phyloP scores from a whole-genome alignment of 73 alveolate genomes.

The Tetrahymena borealis region DNA sequence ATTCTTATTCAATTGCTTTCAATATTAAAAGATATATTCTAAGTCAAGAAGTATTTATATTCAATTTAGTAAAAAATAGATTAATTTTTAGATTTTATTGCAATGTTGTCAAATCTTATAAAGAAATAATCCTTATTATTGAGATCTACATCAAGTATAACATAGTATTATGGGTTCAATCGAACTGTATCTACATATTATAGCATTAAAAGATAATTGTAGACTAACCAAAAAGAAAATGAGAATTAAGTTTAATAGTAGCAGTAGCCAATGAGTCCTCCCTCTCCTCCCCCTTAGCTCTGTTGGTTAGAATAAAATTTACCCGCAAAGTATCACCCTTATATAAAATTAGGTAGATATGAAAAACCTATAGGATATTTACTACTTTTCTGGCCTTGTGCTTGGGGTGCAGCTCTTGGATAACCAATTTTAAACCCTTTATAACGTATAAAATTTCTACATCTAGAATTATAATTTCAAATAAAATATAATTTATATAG shows the following conservation, averaged over 20 bases:
- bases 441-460: constrained; percentile 1
- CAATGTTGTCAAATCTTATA: not conserved
- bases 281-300: not conserved
- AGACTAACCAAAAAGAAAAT: not conserved
- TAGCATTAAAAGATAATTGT: not conserved
- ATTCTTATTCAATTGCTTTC: no score
- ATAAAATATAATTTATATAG: not conserved
- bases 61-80: no score
- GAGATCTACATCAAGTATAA: not conserved
- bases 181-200: not conserved
- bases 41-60: no score
- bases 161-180: not conserved
- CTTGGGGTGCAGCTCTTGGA: constrained; percentile 71
- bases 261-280: no score
- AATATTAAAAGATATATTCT: no score
- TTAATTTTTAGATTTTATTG: no score
- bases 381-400: constrained; percentile 64
- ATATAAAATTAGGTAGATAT: constrained; percentile 65
- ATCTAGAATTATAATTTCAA: not conserved
- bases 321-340: not conserved
- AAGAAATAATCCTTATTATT: not conserved
- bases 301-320: not conserved
- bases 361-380: constrained; percentile 75
- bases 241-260: not conserved
- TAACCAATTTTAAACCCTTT: constrained; percentile 47